Conservation (phyloP, 2,329 filamentous ascomycete genomes). For the Sporothrix brunneoviolacea region DNA sequence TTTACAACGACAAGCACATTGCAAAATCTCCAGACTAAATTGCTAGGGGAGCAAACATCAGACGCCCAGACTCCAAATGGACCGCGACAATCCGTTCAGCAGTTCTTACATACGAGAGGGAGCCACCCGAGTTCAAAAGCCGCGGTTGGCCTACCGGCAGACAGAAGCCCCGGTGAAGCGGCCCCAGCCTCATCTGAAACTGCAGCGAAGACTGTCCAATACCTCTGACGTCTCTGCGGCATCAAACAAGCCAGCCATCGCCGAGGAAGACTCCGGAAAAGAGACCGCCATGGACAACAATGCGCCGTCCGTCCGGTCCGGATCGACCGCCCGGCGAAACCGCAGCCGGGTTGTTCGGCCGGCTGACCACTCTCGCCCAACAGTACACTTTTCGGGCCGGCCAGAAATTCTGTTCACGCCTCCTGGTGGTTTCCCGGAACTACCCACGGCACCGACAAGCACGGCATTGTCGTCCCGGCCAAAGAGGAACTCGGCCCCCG, state of each 20-base stretch:
- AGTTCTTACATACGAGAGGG: constrained; percentile 5
- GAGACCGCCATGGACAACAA: background rate
- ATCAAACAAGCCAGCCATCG: constrained; percentile 11
- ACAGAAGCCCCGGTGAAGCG: background rate
- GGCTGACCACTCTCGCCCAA: constrained; percentile 1
- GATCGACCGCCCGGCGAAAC: background rate
- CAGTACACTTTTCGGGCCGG: constrained; percentile 2
- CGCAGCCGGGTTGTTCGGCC: background rate
- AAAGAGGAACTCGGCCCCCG: background rate
- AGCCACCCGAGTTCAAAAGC: constrained; percentile 5
- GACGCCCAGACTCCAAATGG: background rate
- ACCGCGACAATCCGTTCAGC: constrained; percentile 5
- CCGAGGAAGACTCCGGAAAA: background rate
- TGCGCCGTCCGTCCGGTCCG: background rate
- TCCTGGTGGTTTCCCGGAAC: background rate
- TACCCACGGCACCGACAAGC: background rate
- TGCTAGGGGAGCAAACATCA: background rate
- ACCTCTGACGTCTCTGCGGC: constrained; percentile 11
- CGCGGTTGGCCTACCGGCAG: constrained; percentile 11
- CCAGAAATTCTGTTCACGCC: background rate
- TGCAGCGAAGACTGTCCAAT: constrained; percentile 9
- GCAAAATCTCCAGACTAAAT: too few species aligned
- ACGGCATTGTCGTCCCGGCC: background rate
- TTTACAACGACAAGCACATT: background rate
- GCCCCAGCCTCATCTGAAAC: constrained; percentile 1